phyloP scores from a whole-genome alignment of 148 eudicot species.

The Euryodendron excelsum region DNA sequence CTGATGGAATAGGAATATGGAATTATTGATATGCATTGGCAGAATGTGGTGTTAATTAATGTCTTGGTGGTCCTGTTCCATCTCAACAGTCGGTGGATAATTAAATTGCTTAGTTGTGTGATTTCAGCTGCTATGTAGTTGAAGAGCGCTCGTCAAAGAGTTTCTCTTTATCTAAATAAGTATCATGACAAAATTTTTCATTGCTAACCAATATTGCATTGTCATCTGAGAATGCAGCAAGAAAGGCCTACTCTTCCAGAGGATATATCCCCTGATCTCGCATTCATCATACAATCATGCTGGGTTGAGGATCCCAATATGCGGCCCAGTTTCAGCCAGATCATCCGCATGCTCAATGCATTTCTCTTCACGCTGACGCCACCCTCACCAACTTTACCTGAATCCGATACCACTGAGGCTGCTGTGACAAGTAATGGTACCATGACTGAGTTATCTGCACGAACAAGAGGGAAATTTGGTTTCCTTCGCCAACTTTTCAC shows the following conservation, averaged over 20 bases:
- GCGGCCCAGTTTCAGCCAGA: slow-evolving; percentile 85
- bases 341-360: slow-evolving; percentile 69
- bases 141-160: too few species aligned
- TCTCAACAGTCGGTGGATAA: background rate
- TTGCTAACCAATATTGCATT: background rate
- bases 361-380: slow-evolving; percentile 54
- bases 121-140: too few species aligned
- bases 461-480: slow-evolving; percentile 65
- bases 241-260: slow-evolving; percentile 78
- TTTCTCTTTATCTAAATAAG: too few species aligned
- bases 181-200: background rate
- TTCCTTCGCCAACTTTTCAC: slow-evolving; percentile 84
- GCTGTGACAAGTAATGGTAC: slow-evolving; percentile 56
- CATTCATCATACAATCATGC: slow-evolving; percentile 76
- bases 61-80: background rate
- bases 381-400: slow-evolving; percentile 36
- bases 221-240: slow-evolving; percentile 56
- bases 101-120: background rate
- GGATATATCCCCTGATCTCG: slow-evolving; percentile 66
- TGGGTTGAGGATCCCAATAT: slow-evolving; percentile 89
- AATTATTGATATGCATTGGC: background rate
- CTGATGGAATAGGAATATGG: background rate
- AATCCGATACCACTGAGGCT: slow-evolving; percentile 30
- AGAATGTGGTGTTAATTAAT: background rate
- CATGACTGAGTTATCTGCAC: slow-evolving; percentile 59